These are phyloP conservation scores for Lasiosphaeris hirsuta DNA, from an alignment of 495 filamentous ascomycete species.

Conservation along the genomic window DNA sequence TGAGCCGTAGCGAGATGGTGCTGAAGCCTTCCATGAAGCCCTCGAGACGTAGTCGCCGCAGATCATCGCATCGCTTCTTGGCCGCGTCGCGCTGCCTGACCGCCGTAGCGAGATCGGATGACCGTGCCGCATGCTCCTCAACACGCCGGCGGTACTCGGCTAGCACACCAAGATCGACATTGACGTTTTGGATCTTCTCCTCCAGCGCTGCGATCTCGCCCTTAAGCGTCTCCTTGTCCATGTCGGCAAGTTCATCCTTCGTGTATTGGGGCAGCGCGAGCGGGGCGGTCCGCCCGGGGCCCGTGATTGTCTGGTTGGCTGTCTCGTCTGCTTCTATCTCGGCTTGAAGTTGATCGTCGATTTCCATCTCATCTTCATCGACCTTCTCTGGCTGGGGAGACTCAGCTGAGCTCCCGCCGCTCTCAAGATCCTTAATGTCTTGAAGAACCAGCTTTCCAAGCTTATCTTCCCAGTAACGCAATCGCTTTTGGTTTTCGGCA, in stretches of 20 bases:
- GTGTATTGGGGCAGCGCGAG: conserved; percentile 74
- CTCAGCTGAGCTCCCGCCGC: conserved; percentile 13
- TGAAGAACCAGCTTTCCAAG: conserved; percentile 74
- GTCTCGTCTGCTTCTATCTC: conserved; percentile 23
- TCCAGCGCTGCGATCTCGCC: conserved; percentile 85
- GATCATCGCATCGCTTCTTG: conserved; percentile 86
- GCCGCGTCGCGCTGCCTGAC: conserved; percentile 74
- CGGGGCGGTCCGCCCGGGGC: conserved; percentile 23
- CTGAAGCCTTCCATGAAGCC: conserved; percentile 99
- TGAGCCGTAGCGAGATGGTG: conserved; percentile 88
- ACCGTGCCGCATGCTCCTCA: conserved; percentile 79
- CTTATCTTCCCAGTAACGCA: conserved; percentile 85
- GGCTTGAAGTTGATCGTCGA: conserved; percentile 25
- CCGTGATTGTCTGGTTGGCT: conserved; percentile 28
- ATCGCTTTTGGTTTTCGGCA: conserved; percentile 78
- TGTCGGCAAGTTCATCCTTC: conserved; percentile 86
- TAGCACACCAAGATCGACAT: conserved; percentile 86
- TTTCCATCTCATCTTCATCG: conserved; percentile 20
- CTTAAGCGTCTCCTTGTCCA: conserved; percentile 84
- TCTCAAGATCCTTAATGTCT: conserved; percentile 65
- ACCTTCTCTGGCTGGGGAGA: conserved; percentile 11
- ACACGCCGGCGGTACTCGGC: conserved; percentile 89
- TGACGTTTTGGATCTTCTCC: conserved; percentile 86
- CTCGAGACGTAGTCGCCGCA: conserved; percentile 82
- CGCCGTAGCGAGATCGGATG: conserved; percentile 72